These are phyloP conservation scores for Naganishia sp. DNA, from an alignment of 1,284 basidiomycete species.

Conservation along the genomic window DNA sequence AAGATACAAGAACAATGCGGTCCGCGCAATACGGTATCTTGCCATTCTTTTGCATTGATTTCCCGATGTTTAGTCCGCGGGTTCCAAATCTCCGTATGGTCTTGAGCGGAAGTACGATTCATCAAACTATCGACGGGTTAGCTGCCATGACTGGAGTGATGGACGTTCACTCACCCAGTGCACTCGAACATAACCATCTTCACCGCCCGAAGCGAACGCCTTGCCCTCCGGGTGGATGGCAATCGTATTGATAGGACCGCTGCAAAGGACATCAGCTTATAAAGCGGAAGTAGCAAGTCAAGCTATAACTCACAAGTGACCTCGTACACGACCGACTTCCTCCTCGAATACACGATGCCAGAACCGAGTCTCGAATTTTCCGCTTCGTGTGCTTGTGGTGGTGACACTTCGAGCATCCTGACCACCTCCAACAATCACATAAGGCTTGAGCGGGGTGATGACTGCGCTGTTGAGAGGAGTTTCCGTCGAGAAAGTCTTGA, in stretches of 20 bases:
- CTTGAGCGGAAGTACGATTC: constrained; percentile 85
- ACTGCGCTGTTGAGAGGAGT: constrained; percentile 95
- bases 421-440: constrained; percentile 90
- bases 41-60: constrained; percentile 13
- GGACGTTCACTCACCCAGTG: constrained; percentile 58
- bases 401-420: constrained; percentile 99
- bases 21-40: neutral
- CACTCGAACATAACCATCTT: constrained; percentile 92
- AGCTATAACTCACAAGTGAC: constrained; percentile 61
- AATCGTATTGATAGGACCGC: constrained; percentile 98
- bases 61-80: constrained; percentile 55
- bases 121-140: constrained; percentile 86
- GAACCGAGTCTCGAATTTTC: constrained; percentile 97
- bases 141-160: constrained; percentile 38
- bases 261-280: constrained; percentile 46
- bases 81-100: constrained; percentile 85
- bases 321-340: constrained; percentile 94
- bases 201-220: constrained; percentile 89
- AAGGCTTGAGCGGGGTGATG: constrained; percentile 79
- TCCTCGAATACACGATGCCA: constrained; percentile 99
- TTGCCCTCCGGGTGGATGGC: constrained; percentile 89
- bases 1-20: constrained; percentile 24
- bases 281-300: neutral
- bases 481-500: constrained; percentile 92
- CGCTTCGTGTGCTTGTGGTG: constrained; percentile 87